Percentiles rank a stretch among this genome's conserved stretches.
Conservation (phyloP, 2,329 filamentous ascomycete genomes). For the Phaeosphaeria sp. region DNA sequence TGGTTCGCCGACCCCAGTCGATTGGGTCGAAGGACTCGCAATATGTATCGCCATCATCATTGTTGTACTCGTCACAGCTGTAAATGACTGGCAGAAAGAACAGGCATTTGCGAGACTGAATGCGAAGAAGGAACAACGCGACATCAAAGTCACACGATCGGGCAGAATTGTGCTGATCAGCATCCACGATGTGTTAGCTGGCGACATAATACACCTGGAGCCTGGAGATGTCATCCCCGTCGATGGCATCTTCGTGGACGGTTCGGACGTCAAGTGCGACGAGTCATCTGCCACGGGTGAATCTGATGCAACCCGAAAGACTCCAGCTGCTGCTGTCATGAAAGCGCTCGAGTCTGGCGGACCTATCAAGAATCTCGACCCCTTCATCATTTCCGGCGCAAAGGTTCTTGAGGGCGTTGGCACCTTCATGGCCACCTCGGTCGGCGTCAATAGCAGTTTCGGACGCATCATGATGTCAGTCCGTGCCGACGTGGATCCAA, state of each 20-base stretch:
- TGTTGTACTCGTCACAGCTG: constrained; percentile 45
- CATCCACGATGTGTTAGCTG: constrained; percentile 67
- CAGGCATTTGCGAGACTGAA: constrained; percentile 44
- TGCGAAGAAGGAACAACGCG: constrained; percentile 44
- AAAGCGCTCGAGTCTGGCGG: constrained; percentile 60
- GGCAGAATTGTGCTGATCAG: constrained; percentile 68
- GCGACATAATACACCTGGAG: constrained; percentile 72
- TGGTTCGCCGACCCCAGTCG: constrained; percentile 51
- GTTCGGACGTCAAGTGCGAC: constrained; percentile 71
- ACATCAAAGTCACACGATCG: constrained; percentile 62
- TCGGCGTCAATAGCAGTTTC: constrained; percentile 62
- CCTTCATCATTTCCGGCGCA: constrained; percentile 68
- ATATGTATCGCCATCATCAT: constrained; percentile 49
- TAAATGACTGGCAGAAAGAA: constrained; percentile 49
- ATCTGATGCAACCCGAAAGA: constrained; percentile 74
- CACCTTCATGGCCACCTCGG: constrained; percentile 62
- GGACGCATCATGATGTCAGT: constrained; percentile 65
- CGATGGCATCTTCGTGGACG: constrained; percentile 72
- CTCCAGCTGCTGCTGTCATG: constrained; percentile 65
- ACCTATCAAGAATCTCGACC: constrained; percentile 63
- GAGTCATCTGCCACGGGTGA: constrained; percentile 77
- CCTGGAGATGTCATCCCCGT: constrained; percentile 74
- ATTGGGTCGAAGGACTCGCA: constrained; percentile 48
- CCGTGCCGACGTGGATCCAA: constrained; percentile 60
- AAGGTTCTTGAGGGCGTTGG: constrained; percentile 61